Percentiles rank a stretch among this genome's conserved stretches.
These are phyloP conservation scores for Lotmaria passim DNA, from an alignment of 208 protist genomes.

Conservation along the genomic window DNA sequence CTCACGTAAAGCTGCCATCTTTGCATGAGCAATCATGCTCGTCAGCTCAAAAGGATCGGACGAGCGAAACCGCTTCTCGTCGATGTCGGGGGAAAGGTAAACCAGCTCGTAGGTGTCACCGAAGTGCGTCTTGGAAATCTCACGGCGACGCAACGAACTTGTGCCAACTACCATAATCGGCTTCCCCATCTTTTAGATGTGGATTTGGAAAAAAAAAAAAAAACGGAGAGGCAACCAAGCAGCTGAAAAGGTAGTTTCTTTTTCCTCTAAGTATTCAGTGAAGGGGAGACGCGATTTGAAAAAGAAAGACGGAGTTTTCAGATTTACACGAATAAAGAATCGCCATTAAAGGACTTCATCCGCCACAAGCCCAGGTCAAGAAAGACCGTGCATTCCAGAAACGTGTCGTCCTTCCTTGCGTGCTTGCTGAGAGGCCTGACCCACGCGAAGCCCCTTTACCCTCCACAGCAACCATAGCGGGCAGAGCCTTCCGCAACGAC, in stretches of 20 bases:
- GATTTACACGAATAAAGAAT: too few species aligned
- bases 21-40: conserved; percentile 39
- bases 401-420: too few species aligned
- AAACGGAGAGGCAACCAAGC: neutral
- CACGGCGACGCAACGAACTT: conserved; percentile 52
- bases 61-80: conserved; percentile 74
- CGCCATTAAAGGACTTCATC: too few species aligned
- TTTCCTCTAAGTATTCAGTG: too few species aligned
- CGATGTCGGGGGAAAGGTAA: conserved; percentile 81
- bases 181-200: conserved; percentile 6
- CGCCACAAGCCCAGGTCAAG: too few species aligned
- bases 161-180: conserved; percentile 82
- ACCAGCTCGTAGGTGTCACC: conserved; percentile 40
- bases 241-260: conserved; percentile 2
- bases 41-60: conserved; percentile 65
- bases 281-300: too few species aligned
- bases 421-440: too few species aligned
- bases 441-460: too few species aligned
- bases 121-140: conserved; percentile 51
- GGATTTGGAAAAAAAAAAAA: neutral
- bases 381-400: too few species aligned
- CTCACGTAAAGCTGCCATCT: conserved; percentile 40
- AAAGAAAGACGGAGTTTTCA: too few species aligned
- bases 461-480: too few species aligned
- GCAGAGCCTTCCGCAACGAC: too few species aligned